Evolutionary conservation across 306 rosid genomes (phyloP), one percentile per base, ranked within the genome.

Genomic region (Myrica gale): DNA sequence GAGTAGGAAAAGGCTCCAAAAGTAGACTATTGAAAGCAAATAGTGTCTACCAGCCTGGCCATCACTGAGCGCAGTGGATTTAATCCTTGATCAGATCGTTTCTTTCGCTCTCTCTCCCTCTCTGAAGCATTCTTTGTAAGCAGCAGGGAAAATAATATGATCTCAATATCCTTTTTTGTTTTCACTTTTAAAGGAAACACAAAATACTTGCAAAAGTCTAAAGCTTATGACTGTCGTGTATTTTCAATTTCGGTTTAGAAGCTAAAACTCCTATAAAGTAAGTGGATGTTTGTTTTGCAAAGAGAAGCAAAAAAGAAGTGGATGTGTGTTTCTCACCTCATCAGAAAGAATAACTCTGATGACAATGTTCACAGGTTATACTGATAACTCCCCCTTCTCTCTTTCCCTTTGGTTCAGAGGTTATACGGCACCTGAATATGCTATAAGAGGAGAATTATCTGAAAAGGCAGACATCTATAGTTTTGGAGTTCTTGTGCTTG

Each of bases 401-500:
- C 16, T 80, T 66, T 61, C 21, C 41, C 41, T 13, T 26, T 78
- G 77, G 58, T 37, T 66, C 77, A 91, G 97, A 85, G 98, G 97
- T 52, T 94, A 94, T 76, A 84, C 95, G 9, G 98, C 97, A 75
- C 96, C 98, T 1, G 97, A 94, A 83, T 94, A 94, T 80, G 98
- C 96, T n/a, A 86, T 89, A 42, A 87, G 89, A 78, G 96, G 97
- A 80, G 97, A 94, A 76, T 17, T 94, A 48, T 90, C 98, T 0
- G 98, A 88, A 80, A 92, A 92, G 81, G 97, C 96, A 55, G 97
- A 94, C 77, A 88, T 92, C 54, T 94, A 94, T 76, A 90, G 97
- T 80, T 91, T 91, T 85, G 97, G 97, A 80, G 98, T 94, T 83
- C 93, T 94, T 48, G 86, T 90, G 77, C 97, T 94, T 55, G 98